phyloP scores from a whole-genome alignment of 495 filamentous ascomycete species.

The Podospora pseudocomata region DNA sequence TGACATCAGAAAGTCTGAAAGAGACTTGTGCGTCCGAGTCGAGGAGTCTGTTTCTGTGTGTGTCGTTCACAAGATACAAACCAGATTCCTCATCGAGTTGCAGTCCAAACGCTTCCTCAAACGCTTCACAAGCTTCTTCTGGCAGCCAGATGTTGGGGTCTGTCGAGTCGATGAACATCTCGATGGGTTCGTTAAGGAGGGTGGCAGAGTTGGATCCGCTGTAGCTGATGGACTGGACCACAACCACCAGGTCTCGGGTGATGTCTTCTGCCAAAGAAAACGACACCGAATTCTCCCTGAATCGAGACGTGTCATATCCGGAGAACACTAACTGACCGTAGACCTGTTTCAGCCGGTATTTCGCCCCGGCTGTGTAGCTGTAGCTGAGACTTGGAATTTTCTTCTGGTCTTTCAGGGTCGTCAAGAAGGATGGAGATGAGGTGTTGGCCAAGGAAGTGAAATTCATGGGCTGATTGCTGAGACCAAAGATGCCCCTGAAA shows the following conservation, averaged over 20 bases:
- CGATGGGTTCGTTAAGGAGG: constrained; percentile 34
- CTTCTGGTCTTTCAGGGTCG: constrained; percentile 43
- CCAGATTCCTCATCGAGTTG: constrained; percentile 41
- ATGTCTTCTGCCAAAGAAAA: constrained; percentile 49
- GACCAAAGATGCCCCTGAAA: constrained; percentile 47
- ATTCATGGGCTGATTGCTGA: constrained; percentile 49
- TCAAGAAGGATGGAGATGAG: constrained; percentile 47
- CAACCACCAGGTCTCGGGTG: constrained; percentile 49
- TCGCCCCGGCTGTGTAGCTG: constrained; percentile 56
- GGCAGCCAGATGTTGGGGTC: constrained; percentile 56
- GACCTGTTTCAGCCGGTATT: constrained; percentile 51
- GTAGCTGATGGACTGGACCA: constrained; percentile 45
- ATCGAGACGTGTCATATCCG: constrained; percentile 53
- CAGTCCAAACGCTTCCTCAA: constrained; percentile 52
- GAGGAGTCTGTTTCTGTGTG: constrained; percentile 41
- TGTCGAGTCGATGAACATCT: constrained; percentile 52
- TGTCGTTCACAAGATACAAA: constrained; percentile 50
- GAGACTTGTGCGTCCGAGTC: constrained; percentile 49
- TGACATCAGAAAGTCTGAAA: constrained; percentile 45
- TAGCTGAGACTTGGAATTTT: constrained; percentile 50
- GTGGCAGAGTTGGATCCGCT: constrained; percentile 30
- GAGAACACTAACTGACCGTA: constrained; percentile 55
- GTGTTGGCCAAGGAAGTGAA: constrained; percentile 44
- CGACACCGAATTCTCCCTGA: constrained; percentile 45
- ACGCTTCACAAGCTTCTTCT: constrained; percentile 47